Percentiles rank a stretch among this genome's conserved stretches.
Conservation (phyloP, 2,329 filamentous ascomycete species). For the Beauveria pseudobassiana region DNA sequence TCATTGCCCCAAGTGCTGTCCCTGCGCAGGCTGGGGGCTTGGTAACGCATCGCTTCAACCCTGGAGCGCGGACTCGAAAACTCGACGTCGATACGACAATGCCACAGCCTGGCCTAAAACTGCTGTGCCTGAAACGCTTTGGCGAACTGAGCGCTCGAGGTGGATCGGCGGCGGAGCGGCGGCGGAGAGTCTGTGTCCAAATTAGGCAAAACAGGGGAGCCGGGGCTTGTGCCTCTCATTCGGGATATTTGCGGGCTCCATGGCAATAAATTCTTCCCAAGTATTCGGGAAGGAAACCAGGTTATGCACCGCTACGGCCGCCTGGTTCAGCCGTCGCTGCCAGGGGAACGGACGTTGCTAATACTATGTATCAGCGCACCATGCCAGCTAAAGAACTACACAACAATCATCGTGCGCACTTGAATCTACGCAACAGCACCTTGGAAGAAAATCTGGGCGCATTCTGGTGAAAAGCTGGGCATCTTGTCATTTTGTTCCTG, state of each 20-base stretch:
- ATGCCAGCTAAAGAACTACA: neutral
- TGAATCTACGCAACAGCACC: too few species aligned
- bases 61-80: neutral
- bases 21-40: neutral
- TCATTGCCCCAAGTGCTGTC: neutral
- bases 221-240: too few species aligned
- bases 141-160: constrained; percentile 5
- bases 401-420: too few species aligned
- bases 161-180: neutral
- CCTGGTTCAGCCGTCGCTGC: neutral
- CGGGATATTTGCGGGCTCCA: too few species aligned
- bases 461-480: too few species aligned
- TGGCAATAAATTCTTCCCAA: too few species aligned
- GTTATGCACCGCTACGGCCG: neutral
- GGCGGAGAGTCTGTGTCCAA: neutral
- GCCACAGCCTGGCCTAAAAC: neutral
- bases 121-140: constrained; percentile 7
- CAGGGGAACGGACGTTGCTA: neutral
- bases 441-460: too few species aligned
- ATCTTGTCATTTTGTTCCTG: too few species aligned
- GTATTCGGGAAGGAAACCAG: neutral
- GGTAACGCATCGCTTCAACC: neutral
- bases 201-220: neutral
- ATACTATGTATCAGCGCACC: neutral
- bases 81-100: neutral